Base-by-base conservation (phyloP, 2,329 filamentous ascomycete genomes). In the Pseudogymnoascus sp. region DNA sequence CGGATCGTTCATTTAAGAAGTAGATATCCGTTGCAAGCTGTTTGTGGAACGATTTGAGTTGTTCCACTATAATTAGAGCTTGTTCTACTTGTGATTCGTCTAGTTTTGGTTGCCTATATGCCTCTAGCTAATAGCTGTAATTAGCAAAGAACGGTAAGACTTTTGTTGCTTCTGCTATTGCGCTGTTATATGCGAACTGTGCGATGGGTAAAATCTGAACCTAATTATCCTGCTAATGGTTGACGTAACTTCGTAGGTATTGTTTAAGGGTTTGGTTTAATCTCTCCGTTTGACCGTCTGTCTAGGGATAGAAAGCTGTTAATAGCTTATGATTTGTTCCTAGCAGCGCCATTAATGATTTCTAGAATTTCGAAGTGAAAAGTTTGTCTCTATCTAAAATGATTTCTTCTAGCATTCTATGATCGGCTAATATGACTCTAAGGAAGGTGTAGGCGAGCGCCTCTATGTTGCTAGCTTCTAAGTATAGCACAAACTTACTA, bases 371-470 rank as follows among this genome's bases (percentile, higher is more conserved):
- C 2, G 5, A 63, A 2, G 61, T 65, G 37, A 65, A 65, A n/a
- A 65, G 59, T 43, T 63, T 64, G 26, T 65, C 61, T 64, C 35
- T 59, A 21, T 65, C 61, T 33, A 29, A 64, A 19, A 65, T 64
- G 33, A 65, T 52, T 55, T 65, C 52, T 33, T 63, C 21, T 64
- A 61, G 45, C 11, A 60, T 37, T 8, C 41, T 31, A 45, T 65
- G 23, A 21, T 58, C 60, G 4, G 26, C 5, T 6, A 64, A 12
- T 6, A 65, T 41, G 8, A 41, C 29, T 49, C 16, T 12, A 6
- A 62, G 4, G 12, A 65, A 64, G 6, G n/a, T 39, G 1, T 39
- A 39, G 7, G 3, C 3, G 8, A 39, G 37, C 3, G 14, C 37
- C 6, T 31, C 2, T 1, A 8, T 6, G 29, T 31, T n/a, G n/a